Base-by-base conservation (phyloP, 805 yeast species). In the Starmera dryadoides region DNA sequence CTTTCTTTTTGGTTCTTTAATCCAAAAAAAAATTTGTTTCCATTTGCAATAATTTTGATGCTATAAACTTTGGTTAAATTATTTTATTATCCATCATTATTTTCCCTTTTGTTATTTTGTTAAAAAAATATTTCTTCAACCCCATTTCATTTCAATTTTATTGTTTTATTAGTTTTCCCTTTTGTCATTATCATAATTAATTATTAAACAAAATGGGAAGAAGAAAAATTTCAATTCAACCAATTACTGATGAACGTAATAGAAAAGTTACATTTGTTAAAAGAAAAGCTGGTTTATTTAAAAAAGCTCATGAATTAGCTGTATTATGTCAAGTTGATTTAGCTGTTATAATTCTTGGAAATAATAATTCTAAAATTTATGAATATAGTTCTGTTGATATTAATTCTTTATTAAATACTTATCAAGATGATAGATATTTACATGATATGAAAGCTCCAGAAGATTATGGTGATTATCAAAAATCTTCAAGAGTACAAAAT, bases 221-320 rank as follows among this genome's bases (percentile, higher is more conserved):
- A 71, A 83, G 97, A 66, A 93, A 91, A 62, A 91, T 91, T 48
- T 93, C 85, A 45, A 91, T 91, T 52, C 79, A 86, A 62, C 98
- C 98, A 29, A 79, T 91, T 42, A 68, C 79, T 11, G 96, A 91
- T 51, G 97, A 91, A 59, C 71, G 98, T 41, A 91, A 88, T 62
- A 62, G 86, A 41, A 77, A 84, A 5, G 86, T 81, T 16, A 91
- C 98, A 0, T 93, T 91, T 59, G 86, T 86, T 46, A 91, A 91
- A 62, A 75, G 98, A 40, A 91, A 91, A 60, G 94, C 95, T 0
- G 98, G 98, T 2, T 68, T 91, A 25, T 89, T 93, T 63, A 85
- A 85, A 55, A 69, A 69, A 44, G 73, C 73, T 6, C 72, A 68
- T 40, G 75, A 69, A 45, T 46, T 93, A 40, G 79, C 96, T 1